phyloP scores from a whole-genome alignment of 1,284 basidiomycete genomes.

The Trichosporon coremiiforme region DNA sequence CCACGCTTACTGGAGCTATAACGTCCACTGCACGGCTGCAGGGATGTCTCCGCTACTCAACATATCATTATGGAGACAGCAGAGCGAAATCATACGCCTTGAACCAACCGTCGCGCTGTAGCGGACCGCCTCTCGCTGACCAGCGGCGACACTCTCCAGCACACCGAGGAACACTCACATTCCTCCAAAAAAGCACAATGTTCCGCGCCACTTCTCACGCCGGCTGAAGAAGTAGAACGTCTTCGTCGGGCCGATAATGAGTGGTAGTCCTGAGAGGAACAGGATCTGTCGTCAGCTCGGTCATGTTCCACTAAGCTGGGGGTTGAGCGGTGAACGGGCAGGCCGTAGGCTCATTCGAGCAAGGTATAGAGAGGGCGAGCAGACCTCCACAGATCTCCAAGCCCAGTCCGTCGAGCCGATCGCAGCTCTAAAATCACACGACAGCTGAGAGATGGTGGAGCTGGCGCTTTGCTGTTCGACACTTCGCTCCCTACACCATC shows the following conservation, averaged over 20 bases:
- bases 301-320: not conserved
- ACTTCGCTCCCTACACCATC: not conserved
- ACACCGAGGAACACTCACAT: conserved; percentile 58
- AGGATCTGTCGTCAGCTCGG: conserved; percentile 65
- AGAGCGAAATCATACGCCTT: too few relatives aligned
- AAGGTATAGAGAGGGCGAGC: not conserved
- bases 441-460: not conserved
- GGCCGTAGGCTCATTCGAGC: not conserved
- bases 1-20: too few relatives aligned
- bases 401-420: not conserved
- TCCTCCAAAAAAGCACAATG: conserved; percentile 84
- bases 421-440: not conserved
- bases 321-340: not conserved
- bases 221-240: conserved; percentile 98
- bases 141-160: too few relatives aligned
- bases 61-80: too few relatives aligned
- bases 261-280: conserved; percentile 85
- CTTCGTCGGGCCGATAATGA: conserved; percentile 93
- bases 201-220: conserved; percentile 94
- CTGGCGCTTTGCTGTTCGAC: not conserved
- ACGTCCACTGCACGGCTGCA: too few relatives aligned
- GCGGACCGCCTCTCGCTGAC: too few relatives aligned
- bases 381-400: not conserved
- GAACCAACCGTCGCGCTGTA: too few relatives aligned
- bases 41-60: too few relatives aligned